Base-by-base conservation (phyloP, 306 rosid species). In the Pueraria montana region DNA sequence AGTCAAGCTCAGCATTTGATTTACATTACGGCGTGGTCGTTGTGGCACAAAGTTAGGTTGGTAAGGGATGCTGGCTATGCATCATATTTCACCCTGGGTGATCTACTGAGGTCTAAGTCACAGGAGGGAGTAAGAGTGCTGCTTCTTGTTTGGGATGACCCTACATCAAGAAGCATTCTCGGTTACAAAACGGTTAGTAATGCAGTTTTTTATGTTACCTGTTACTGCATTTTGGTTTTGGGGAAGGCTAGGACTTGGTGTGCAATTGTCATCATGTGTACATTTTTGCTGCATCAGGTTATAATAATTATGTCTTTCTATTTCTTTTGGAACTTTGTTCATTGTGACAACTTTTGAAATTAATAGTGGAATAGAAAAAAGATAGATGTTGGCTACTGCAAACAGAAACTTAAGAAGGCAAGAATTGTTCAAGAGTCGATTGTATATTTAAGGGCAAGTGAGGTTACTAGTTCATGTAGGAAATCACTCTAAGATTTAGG, bases 81-180 rank as follows among this genome's bases (percentile, higher is more conserved):
- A 58, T 75, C 95, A 58, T 67, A 85, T 21, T 67, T 13, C 78
- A 85, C 88, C 50, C 81, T 96, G 21, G 99, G 99, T 26, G 96
- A 96, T 24, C 90, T 96, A 78, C 86, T 96, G 78, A 91, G 94
- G 89, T 50, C 93, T 16, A 96, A 92, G 88, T 96, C 99, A 30
- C 92, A 88, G 80, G 98, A 96, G 82, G 99, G 99, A 86, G 98
- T 96, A 72, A 90, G 99, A 66, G 99, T 96, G 86, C 91, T 96
- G 85, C 94, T 96, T 52, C 99, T 96, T 87, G 83, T 96, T 72
- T 96, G 99, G 99, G 99, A 96, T 82, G 99, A 96, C 74, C 99
- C 98, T 23, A 90, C 99, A 20, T 96, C 99, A 52, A 93, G 97
- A 86, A 96, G 73, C 88, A 94, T 96, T 86, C 82, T 96, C 61